Conservation (phyloP, 176 grass and related monocot genomes). For the Ensete ventricosum region DNA sequence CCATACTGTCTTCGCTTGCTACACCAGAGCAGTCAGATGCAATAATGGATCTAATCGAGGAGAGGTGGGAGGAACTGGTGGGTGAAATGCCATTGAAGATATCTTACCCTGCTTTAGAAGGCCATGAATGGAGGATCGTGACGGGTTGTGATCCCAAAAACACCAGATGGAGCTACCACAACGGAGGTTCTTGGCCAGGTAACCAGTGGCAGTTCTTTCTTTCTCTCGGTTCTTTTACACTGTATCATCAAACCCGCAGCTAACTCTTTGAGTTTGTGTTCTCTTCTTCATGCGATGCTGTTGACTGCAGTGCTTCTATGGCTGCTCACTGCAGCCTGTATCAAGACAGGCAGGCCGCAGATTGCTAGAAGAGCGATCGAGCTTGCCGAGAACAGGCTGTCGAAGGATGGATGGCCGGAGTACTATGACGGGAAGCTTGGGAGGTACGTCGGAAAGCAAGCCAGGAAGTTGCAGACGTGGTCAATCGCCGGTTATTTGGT, state of each 20-base stretch:
- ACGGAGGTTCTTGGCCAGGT: constrained; percentile 98
- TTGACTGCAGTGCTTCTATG: constrained; percentile 73
- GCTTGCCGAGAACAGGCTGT: constrained; percentile 53
- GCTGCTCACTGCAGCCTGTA: constrained; percentile 84
- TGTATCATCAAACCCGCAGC: neutral
- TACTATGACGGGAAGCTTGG: constrained; percentile 85
- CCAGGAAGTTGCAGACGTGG: constrained; percentile 89
- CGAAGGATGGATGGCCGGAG: constrained; percentile 81
- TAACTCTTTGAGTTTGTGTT: neutral
- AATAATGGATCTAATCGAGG: constrained; percentile 93
- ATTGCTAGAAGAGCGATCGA: constrained; percentile 81
- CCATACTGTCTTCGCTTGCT: constrained; percentile 79
- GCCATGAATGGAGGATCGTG: constrained; percentile 84
- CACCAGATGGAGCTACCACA: constrained; percentile 95
- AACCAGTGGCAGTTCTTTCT: neutral
- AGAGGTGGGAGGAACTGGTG: constrained; percentile 82
- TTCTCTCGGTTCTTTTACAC: neutral
- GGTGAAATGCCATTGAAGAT: constrained; percentile 94
- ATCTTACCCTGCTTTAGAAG: constrained; percentile 78
- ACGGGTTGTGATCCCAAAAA: constrained; percentile 93
- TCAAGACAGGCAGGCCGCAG: constrained; percentile 82
- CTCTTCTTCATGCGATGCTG: neutral
- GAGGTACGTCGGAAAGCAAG: constrained; percentile 77
- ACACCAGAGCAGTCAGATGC: constrained; percentile 81
- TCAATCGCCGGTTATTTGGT: constrained; percentile 86